Base-by-base conservation (phyloP, 2,329 filamentous ascomycete genomes). In the Pestalotiopsis sp. region DNA sequence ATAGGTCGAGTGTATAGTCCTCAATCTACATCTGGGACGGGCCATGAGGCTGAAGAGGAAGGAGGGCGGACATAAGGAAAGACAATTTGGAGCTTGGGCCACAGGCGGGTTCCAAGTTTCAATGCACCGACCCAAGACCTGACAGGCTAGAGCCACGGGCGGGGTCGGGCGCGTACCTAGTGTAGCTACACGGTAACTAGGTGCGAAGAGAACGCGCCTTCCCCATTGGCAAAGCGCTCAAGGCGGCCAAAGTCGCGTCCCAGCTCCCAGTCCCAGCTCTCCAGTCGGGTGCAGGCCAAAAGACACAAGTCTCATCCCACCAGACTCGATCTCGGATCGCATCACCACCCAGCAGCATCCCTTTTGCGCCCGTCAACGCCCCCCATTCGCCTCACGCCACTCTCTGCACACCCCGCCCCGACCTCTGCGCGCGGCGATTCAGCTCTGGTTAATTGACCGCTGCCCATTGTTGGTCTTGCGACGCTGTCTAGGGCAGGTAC, bases 161-260 rank as follows among this genome's bases (percentile, higher is more conserved):
- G 64, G 64, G 64, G 64, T 55, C 27, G 13, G 31, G 64, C 64
- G 45, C 45, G 41, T 27, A 45, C 12, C 38, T 49, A 59, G 14
- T 2, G 13, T 11, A 52, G 45, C 14, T 20, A 52, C 14, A 20
- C 45, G n/a, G 45, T 17, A 17, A 17, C 27, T 59, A 59, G 55
- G 55, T 49, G 31, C 31, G 7, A 36, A 36, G 6, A 36, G 39
- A 23, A 65, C 64, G 64, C 64, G 64, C 64, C 64, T 66, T 66
- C 64, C 52, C 27, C 52, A 66, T 59, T 66, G 64, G 64, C 64
- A 66, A 36, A 57, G 25, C 25, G 63, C 45, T 58, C 49, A 9
- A 23, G n/a, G 63, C 23, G 20, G 14, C 27, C 23, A 36, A 58
- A 59, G 64, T 59, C 64, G 64, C 67, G 67, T 61, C 64, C 65